phyloP scores from a whole-genome alignment of 805 yeast species.

The Barnettozyma pratensis region DNA sequence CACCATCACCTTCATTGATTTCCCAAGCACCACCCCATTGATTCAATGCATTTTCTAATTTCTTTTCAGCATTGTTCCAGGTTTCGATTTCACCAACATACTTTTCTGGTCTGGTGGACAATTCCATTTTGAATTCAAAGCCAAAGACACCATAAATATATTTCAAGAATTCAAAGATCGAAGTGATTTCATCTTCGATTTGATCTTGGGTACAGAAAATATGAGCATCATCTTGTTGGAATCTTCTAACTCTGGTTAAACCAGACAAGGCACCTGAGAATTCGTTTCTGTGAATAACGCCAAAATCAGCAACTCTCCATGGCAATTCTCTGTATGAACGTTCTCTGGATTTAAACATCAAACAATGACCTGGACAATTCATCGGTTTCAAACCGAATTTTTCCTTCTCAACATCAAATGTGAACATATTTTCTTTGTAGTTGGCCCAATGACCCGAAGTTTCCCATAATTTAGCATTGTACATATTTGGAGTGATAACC shows the following conservation, averaged over 20 bases:
- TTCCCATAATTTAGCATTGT: conserved; percentile 95
- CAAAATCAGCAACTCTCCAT: conserved; percentile 98
- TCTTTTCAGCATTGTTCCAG: conserved; percentile 89
- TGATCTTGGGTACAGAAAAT: conserved; percentile 93
- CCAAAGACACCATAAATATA: conserved; percentile 88
- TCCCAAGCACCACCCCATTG: conserved; percentile 90
- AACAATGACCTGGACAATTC: conserved; percentile 91
- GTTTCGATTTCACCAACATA: conserved; percentile 91
- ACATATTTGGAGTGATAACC: conserved; percentile 99
- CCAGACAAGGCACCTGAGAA: conserved; percentile 93
- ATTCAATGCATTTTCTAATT: conserved; percentile 76
- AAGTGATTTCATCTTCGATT: conserved; percentile 78
- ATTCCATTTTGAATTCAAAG: conserved; percentile 92
- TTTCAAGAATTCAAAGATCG: conserved; percentile 80
- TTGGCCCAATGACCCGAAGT: conserved; percentile 98
- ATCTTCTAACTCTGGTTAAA: conserved; percentile 94
- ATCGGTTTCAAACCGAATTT: conserved; percentile 90
- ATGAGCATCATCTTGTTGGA: conserved; percentile 99
- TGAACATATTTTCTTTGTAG: conserved; percentile 95
- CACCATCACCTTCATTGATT: conserved; percentile 96
- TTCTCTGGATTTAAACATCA: conserved; percentile 86
- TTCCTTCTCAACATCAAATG: conserved; percentile 96
- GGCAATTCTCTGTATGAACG: conserved; percentile 96
- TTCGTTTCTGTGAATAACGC: conserved; percentile 96
- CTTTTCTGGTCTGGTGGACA: conserved; percentile 96